Base-by-base conservation (phyloP, 352 stramenopile species). In the Globisporangium recalcitrans region DNA sequence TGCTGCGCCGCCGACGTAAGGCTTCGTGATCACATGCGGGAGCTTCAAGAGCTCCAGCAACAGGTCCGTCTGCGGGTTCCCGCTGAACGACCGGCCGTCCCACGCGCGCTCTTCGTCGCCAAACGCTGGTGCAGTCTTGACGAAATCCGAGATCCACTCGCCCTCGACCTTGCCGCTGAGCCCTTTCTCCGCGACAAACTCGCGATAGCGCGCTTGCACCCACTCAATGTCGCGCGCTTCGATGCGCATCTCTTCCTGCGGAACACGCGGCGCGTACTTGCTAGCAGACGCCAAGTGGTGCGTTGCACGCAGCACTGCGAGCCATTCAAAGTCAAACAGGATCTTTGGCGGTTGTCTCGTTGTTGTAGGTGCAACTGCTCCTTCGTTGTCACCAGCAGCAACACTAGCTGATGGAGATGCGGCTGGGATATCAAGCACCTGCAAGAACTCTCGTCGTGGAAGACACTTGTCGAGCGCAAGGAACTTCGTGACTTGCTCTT, bases 381-480 rank as follows among this genome's bases (percentile, higher is more conserved):
- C 47, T 19, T 32, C 26, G 6, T n/a, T n/a, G 9, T 34, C 13
- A 9, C 8, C 31, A 56, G 13, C 42, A 29, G 31, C 26, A n/a
- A 5, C n/a, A 21, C 13, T 56, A 21, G 38, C 54, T 13, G 22
- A 8, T 22, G 26, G n/a, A n/a, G n/a, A 1, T 22, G 40, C 22
- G 4, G 65, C 60, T 32, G 70, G 58, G 64, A 97, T 83, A 56
- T 98, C 77, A 4, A 98, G 54, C 32, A 99, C 87, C 57, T 99
- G 93, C 36, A 99, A 80, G 68, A 98, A 98, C 32, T 98, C 88
- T 24, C 96, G 76, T 48, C 91, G 85, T 13, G 93, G 97, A 4
- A 99, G 80, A 63, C 96, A 99, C 74, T 99, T 99, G 82, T 99
- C 98, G n/a, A 99, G 79, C 27, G 97, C 97, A n/a, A 99, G 68